phyloP scores from a whole-genome alignment of 2,329 filamentous ascomycete species.

The Gnomoniopsis smithogilvyi region DNA sequence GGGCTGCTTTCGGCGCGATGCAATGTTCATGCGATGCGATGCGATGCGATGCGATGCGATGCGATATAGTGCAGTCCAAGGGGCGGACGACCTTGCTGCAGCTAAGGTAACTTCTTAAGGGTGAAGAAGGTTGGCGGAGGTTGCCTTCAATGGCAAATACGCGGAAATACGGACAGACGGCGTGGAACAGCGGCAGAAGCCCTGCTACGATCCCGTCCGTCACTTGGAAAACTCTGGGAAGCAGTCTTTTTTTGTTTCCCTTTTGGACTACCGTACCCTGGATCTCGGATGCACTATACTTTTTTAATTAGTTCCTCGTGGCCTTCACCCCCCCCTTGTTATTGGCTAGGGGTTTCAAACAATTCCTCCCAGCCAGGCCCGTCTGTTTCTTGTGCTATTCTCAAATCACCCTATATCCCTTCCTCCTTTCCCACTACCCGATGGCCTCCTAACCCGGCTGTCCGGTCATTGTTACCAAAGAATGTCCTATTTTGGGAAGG shows the following conservation, averaged over 20 bases:
- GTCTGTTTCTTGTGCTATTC: too few relatives aligned
- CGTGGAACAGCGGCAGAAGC: neutral
- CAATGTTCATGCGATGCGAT: neutral
- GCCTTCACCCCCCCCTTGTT: neutral
- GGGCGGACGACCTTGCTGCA: too few relatives aligned
- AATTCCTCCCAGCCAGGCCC: neutral
- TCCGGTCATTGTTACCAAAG: neutral
- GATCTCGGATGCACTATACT: too few relatives aligned
- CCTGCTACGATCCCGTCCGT: conserved; percentile 1
- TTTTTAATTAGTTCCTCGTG: too few relatives aligned
- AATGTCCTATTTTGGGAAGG: conserved; percentile 3
- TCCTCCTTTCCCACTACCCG: neutral
- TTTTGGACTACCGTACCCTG: too few relatives aligned
- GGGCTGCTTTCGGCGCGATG: neutral
- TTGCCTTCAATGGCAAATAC: too few relatives aligned
- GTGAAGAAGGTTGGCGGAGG: too few relatives aligned
- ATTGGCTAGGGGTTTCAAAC: neutral
- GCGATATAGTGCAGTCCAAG: neutral
- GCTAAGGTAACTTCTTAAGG: too few relatives aligned
- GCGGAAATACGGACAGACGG: neutral
- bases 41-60: neutral
- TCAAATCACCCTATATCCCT: too few relatives aligned
- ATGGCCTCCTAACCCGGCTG: neutral
- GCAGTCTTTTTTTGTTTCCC: neutral
- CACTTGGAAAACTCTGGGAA: neutral